phyloP scores from a whole-genome alignment of 2,329 filamentous ascomycete species.

The Rutstroemia sp. region DNA sequence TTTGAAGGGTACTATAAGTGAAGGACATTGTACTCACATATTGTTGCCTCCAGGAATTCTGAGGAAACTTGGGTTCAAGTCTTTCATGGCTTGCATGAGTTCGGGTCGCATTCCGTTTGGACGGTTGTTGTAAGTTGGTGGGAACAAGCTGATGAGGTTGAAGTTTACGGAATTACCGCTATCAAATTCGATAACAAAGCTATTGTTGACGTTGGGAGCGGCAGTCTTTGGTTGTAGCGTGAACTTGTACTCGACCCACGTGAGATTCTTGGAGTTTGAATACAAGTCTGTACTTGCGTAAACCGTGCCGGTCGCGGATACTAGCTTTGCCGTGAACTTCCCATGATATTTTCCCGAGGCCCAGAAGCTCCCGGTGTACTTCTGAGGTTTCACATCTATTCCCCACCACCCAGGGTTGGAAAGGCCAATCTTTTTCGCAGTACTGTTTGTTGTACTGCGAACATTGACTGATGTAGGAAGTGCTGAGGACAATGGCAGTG shows the following conservation, averaged over 20 bases:
- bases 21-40: constrained; percentile 34
- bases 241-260: constrained; percentile 17
- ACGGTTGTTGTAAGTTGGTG: constrained; percentile 49
- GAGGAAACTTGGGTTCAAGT: constrained; percentile 47
- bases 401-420: constrained; percentile 51
- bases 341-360: constrained; percentile 7
- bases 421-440: constrained; percentile 36
- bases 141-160: constrained; percentile 52
- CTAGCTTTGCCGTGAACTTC: constrained; percentile 12
- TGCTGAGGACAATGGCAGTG: constrained; percentile 21
- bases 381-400: constrained; percentile 32
- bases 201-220: constrained; percentile 40
- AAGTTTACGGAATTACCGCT: constrained; percentile 41
- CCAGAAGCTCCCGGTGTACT: constrained; percentile 26
- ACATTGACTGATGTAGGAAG: constrained; percentile 24
- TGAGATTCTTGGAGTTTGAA: constrained; percentile 7
- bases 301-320: constrained; percentile 12
- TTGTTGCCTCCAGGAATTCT: constrained; percentile 61
- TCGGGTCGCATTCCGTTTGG: constrained; percentile 50
- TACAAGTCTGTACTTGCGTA: constrained; percentile 18
- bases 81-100: constrained; percentile 44
- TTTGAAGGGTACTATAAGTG: not conserved
- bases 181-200: constrained; percentile 45
- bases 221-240: constrained; percentile 8
- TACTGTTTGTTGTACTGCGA: not conserved